Percentiles rank a stretch among this genome's conserved stretches.
Conservation (phyloP, 2,329 filamentous ascomycete species). For the Cordyceps cateniannulata region DNA sequence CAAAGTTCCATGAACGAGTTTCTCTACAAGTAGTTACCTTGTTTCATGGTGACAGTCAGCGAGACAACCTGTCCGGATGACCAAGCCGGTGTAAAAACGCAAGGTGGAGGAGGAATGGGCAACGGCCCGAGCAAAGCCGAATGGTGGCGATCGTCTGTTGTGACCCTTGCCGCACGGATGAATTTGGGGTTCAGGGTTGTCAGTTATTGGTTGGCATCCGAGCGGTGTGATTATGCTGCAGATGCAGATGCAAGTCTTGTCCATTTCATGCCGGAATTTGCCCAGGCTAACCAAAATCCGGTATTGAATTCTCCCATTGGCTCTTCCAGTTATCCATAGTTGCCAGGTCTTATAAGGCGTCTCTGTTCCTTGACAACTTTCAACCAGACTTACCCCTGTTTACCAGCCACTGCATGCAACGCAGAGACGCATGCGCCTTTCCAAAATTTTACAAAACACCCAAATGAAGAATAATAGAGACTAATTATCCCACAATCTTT, state of each 20-base stretch:
- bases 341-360: no score
- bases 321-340: neutral
- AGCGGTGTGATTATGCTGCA: neutral
- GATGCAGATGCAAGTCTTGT: neutral
- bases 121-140: constrained; percentile 1
- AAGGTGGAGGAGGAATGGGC: neutral
- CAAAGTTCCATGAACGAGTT: neutral
- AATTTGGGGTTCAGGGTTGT: constrained; percentile 5
- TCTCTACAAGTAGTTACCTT: no score
- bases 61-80: neutral
- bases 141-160: constrained; percentile 4
- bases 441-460: neutral
- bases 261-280: no score
- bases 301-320: neutral
- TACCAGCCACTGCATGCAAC: no score
- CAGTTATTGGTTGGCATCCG: neutral
- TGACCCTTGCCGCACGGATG: constrained; percentile 1
- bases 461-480: neutral
- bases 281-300: neutral
- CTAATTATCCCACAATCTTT: constrained; percentile 2
- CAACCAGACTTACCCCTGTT: no score
- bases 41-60: neutral
- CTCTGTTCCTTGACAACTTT: neutral
- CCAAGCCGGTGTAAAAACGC: neutral
- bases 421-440: no score